Evolutionary conservation across 1,139 yeast species (phyloP), one percentile per base, ranked within the genome.

Genomic region (Candida pseudoviswanathii): DNA sequence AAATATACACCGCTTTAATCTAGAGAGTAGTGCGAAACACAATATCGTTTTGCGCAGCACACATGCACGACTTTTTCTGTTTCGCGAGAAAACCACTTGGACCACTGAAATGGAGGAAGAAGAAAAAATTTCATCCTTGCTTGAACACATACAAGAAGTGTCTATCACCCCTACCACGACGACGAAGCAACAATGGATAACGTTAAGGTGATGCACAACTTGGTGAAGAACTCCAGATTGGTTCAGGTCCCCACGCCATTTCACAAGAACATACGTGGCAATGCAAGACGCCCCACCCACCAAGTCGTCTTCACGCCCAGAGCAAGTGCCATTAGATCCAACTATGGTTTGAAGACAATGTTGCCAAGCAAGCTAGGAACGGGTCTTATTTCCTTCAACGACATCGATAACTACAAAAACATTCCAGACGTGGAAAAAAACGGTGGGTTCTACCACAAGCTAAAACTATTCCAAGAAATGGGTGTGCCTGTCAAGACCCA

Each of bases 361-460:
- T 71, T 76, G 50, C 81, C 81, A 7, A 67, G 67, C 51, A 75
- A 73, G 51, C 64, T 75, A 46, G 80, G 81, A 2, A 61, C 61
- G 49, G 68, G 78, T 3, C 75, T 73, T 52, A 72, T 76, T 38
- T 74, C 75, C 6, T 74, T 61, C 61, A 76, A 76, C 58, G 76
- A 76, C 56, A 66, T 76, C 32, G 81, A 76, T 57, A 76, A 76
- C 57, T 59, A 61, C 50, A 68, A 64, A 51, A 71, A 68, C 52
- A 75, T 76, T 77, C 80, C 81, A 1, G 81, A 76, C 60, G 79
- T 76, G 8, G 81, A 76, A 55, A 75, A 73, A 52, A 70, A 67
- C 52, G 64, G 77, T 0, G 78, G 80, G 3, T 62, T 67, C 38
- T 63, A 66, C 54, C 71, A 73, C 57, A 73, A 67, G 50, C 60